Base-by-base conservation (phyloP, 352 stramenopile genomes). In the Phytophthora capsici region DNA sequence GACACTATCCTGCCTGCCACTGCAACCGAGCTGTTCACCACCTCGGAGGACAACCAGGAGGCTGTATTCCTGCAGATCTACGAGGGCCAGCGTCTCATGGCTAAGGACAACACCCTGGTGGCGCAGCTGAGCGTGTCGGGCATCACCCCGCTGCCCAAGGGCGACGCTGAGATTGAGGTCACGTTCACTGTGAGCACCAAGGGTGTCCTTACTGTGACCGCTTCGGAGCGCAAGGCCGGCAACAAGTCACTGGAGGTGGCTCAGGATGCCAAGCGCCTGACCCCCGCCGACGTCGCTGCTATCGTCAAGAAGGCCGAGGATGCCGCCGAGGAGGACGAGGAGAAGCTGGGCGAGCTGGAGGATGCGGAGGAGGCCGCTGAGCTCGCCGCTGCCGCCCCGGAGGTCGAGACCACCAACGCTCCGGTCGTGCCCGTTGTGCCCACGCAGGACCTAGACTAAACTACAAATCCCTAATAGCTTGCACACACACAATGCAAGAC, bases 11-110 rank as follows among this genome's bases (percentile, higher is more conserved):
- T 98, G 37, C 95, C 94, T 16, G 89, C 84, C 30, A 92, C 76
- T 7, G 79, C 74, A 9, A 92, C 75, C 0, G 86, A 96, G 66
- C 75, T 86, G 25, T 96, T 98, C 72, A 96, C 88, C 22, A 98
- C 95, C 34, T 92, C 91, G 53, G 70, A 52, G 16, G 95, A 98
- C 79, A 96, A 97, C 74, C 95, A 98, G 75, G 78, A 87, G 22
- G 82, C 71, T 37, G 90, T 98, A 56, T 95, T 94, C 63, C 73
- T 98, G 56, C 86, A 98, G 66, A 88, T 98, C 50, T 98, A 95
- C 70, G 94, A 98, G 67, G 97, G 97, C 26, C 96, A 99, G 80
- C 94, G 97, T 22, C 77, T 95, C 40, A 98, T 99, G 95, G 98
- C 95, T 47, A 97, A 98, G 66, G 94, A 98, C 70, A 99, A 99